phyloP scores from a whole-genome alignment of 2,329 filamentous ascomycete species.

The Phoma sp. region DNA sequence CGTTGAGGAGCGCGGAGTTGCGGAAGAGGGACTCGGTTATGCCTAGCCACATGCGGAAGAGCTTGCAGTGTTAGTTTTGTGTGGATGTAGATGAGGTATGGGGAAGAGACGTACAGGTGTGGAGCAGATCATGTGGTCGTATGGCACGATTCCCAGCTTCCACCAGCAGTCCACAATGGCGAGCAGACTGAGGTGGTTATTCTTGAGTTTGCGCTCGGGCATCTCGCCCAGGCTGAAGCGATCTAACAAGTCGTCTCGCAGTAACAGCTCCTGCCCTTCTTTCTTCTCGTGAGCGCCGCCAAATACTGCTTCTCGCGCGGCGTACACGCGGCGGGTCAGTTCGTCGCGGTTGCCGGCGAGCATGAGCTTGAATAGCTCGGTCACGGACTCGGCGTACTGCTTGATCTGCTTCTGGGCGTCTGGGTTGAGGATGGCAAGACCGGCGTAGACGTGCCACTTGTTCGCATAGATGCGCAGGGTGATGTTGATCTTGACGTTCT shows the following conservation, averaged over 20 bases:
- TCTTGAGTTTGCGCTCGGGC: slow-evolving; percentile 73
- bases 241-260: slow-evolving; percentile 83
- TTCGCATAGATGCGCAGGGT: slow-evolving; percentile 97
- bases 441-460: slow-evolving; percentile 99
- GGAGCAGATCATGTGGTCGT: slow-evolving; percentile 99
- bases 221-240: slow-evolving; percentile 82
- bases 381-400: slow-evolving; percentile 91
- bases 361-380: slow-evolving; percentile 96
- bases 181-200: slow-evolving; percentile 91
- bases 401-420: slow-evolving; percentile 90
- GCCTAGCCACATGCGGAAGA: slow-evolving; percentile 95
- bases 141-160: slow-evolving; percentile 89
- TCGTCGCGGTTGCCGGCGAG: slow-evolving; percentile 81
- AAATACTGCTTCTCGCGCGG: slow-evolving; percentile 79
- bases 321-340: slow-evolving; percentile 76
- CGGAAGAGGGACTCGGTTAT: slow-evolving; percentile 98
- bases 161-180: slow-evolving; percentile 99
- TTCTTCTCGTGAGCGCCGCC: slow-evolving; percentile 59
- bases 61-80: slow-evolving; percentile 36
- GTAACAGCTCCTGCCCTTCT: slow-evolving; percentile 67
- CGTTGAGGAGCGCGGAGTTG: slow-evolving; percentile 79
- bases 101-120: slow-evolving; percentile 70
- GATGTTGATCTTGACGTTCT: slow-evolving; percentile 99
- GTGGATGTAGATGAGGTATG: background rate
- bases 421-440: slow-evolving; percentile 94